phyloP scores from a whole-genome alignment of 176 grass and related monocot genomes.

The Thinopyrum elongatum region DNA sequence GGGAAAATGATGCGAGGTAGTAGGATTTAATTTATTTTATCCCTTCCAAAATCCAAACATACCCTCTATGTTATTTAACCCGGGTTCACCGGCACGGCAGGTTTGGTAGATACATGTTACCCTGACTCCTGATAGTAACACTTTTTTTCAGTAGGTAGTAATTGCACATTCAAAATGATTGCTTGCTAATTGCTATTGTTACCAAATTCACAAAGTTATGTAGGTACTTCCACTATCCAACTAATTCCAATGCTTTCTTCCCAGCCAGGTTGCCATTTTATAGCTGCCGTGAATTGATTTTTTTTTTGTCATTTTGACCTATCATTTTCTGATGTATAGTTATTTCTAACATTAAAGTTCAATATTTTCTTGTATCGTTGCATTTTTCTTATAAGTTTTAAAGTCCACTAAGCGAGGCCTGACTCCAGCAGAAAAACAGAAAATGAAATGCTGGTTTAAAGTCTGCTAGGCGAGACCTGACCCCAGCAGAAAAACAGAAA shows the following conservation, averaged over 20 bases:
- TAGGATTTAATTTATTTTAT: conserved; percentile 2
- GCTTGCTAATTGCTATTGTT: background rate
- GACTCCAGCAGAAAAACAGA: background rate
- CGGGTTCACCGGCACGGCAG: background rate
- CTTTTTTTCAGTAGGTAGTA: background rate
- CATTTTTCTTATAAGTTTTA: background rate
- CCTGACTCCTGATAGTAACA: background rate
- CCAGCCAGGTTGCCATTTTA: background rate
- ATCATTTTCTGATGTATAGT: background rate
- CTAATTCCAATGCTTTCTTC: background rate
- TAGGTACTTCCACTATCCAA: background rate
- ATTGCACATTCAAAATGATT: background rate
- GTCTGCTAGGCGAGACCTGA: background rate
- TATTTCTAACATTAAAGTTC: background rate
- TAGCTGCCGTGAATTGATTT: background rate
- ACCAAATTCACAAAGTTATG: background rate
- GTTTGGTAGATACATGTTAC: background rate
- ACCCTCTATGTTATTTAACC: background rate
- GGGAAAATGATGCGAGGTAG: background rate
- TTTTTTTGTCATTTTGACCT: background rate
- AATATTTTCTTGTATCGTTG: background rate
- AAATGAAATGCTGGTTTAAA: background rate
- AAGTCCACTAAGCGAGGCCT: background rate
- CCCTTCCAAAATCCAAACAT: background rate
- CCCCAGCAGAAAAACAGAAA: background rate